phyloP scores from a whole-genome alignment of 768 basidiomycete species.

The Inosperma sp. region DNA sequence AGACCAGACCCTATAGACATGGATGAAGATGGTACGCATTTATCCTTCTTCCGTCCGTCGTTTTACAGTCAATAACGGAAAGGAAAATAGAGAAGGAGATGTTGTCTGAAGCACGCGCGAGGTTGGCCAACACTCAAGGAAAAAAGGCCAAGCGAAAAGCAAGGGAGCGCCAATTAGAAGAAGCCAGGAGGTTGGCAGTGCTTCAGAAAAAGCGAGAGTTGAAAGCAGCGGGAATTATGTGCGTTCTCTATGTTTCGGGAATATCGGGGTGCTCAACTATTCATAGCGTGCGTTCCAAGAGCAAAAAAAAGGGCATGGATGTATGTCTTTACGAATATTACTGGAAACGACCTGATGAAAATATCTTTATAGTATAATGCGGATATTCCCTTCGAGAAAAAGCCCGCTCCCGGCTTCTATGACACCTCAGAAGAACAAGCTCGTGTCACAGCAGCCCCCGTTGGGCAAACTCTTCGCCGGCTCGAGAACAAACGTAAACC shows the following conservation, averaged over 20 bases:
- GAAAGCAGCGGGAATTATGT: constrained; percentile 98
- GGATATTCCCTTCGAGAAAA: constrained; percentile 98
- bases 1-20: constrained; percentile 99
- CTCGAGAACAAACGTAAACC: constrained; percentile 94
- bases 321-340: constrained; percentile 41
- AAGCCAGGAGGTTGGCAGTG: constrained; percentile 89
- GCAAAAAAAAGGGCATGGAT: constrained; percentile 97
- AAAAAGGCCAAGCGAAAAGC: constrained; percentile 99
- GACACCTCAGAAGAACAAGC: constrained; percentile 94
- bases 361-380: constrained; percentile 75
- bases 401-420: constrained; percentile 92
- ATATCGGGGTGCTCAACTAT: too few relatives aligned
- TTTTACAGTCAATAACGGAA: constrained; percentile 8
- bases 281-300: constrained; percentile 82
- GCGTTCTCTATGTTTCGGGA: too few relatives aligned
- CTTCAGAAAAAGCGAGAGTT: constrained; percentile 97
- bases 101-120: constrained; percentile 96
- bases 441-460: constrained; percentile 77
- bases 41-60: not conserved
- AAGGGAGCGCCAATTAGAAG: constrained; percentile 93
- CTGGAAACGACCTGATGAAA: constrained; percentile 7
- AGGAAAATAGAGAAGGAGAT: constrained; percentile 86
- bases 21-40: constrained; percentile 88
- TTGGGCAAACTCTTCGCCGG: constrained; percentile 87
- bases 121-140: constrained; percentile 97